Evolutionary conservation across 1,139 yeast species (phyloP).

Genomic region (Diutina rugosa): DNA sequence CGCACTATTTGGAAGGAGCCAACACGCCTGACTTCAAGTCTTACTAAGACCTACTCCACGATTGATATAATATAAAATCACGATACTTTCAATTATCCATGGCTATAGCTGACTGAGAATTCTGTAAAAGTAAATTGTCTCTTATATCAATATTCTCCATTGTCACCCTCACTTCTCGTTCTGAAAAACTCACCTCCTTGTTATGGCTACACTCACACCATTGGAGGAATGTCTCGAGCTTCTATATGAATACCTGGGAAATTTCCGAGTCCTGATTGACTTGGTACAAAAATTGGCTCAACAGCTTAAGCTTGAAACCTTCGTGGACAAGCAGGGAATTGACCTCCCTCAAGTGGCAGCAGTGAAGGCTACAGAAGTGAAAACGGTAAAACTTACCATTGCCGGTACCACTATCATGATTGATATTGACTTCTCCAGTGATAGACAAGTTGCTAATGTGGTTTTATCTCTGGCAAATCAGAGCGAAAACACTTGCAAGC

Average conservation of each 20-base stretch:
- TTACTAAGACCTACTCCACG: not conserved
- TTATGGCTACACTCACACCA: not conserved
- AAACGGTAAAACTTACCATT: constrained; percentile 22
- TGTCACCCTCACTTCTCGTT: not conserved
- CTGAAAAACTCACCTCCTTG: not conserved
- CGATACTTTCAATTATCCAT: not conserved
- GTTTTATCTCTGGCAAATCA: constrained; percentile 26
- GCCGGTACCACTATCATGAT: constrained; percentile 30
- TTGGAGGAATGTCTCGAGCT: constrained; percentile 15
- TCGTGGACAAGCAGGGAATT: constrained; percentile 15
- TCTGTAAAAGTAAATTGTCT: not conserved
- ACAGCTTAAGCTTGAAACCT: constrained; percentile 29
- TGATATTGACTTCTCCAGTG: constrained; percentile 27
- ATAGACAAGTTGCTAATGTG: constrained; percentile 14
- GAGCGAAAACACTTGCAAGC: not conserved
- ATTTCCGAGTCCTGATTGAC: constrained; percentile 24
- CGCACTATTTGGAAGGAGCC: not conserved
- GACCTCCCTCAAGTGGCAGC: constrained; percentile 13
- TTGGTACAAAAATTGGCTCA: constrained; percentile 28
- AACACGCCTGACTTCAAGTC: not conserved
- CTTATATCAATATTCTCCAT: not conserved
- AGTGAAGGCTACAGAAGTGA: constrained; percentile 7
- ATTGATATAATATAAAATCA: no score
- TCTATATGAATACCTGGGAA: constrained; percentile 19
- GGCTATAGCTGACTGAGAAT: no score